Base-by-base conservation (phyloP, 371 early-diverging fungal genomes). In the Mortierella sp. region DNA sequence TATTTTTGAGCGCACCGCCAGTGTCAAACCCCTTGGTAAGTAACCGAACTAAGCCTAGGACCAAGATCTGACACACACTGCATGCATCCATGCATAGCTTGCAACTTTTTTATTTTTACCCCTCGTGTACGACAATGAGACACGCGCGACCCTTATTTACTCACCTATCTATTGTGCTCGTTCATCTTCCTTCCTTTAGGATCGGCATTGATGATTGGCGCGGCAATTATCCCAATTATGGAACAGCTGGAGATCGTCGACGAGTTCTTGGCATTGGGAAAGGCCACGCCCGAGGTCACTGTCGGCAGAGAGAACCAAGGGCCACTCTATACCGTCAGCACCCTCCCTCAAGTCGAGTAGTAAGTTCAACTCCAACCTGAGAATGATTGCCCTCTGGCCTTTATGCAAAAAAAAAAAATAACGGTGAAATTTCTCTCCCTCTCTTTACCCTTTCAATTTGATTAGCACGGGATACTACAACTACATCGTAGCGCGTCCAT, bases 11-110 rank as follows among this genome's bases (percentile, higher is more conserved):
- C 66, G 74, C 26, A 68, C 74, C 10, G 9, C 47, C 1, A 41
- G 47, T 22, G 66, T 74, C 41, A 68, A 65, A 22, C 74, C 74
- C 22, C 43, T 74, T 10, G 74, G 74, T 75, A 75, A 58, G 61
- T n/a, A n/a, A n/a, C n/a, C n/a, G n/a, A n/a, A n/a, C n/a, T n/a
- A n/a, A n/a, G n/a, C n/a, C n/a, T n/a, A n/a, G n/a, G n/a, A n/a
- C n/a, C n/a, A n/a, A n/a, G n/a, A n/a, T n/a, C n/a, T n/a, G n/a
- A n/a, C n/a, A n/a, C n/a, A n/a, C n/a, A n/a, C n/a, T n/a, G n/a
- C n/a, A n/a, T n/a, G n/a, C n/a, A n/a, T n/a, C n/a, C n/a, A n/a
- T n/a, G n/a, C n/a, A n/a, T n/a, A n/a, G n/a, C n/a, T n/a, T n/a
- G n/a, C n/a, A n/a, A n/a, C n/a, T n/a, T 48, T 48, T n/a, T 6